Evolutionary conservation across 371 early-diverging fungal species (phyloP).

Genomic region (Lichtheimia ornata): DNA sequence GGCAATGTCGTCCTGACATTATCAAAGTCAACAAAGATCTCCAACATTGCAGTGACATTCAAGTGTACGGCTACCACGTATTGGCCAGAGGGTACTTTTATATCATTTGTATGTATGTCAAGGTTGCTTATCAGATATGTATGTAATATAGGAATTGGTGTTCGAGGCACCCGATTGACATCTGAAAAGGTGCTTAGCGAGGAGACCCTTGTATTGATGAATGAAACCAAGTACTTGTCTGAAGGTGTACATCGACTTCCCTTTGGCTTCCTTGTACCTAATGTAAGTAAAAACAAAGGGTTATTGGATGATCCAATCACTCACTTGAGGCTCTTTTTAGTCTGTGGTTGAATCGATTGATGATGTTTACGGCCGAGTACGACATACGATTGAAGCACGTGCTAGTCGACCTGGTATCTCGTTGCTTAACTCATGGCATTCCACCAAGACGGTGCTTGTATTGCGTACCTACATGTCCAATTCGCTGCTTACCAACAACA

Average conservation of each 20-base stretch:
- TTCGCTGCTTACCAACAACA: slow-evolving; percentile 40
- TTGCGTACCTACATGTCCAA: slow-evolving; percentile 45
- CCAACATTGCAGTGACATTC: slow-evolving; percentile 34
- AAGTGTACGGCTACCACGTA: slow-evolving; percentile 43
- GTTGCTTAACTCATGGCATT: slow-evolving; percentile 29
- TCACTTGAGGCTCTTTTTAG: slow-evolving; percentile 14
- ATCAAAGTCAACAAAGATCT: slow-evolving; percentile 36
- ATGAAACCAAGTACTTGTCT: slow-evolving; percentile 20
- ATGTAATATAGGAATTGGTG: slow-evolving; percentile 33
- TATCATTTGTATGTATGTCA: not conserved
- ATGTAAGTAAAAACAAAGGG: slow-evolving; percentile 25
- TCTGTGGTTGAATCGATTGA: slow-evolving; percentile 41
- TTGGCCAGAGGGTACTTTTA: slow-evolving; percentile 47
- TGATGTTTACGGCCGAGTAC: slow-evolving; percentile 45
- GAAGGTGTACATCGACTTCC: slow-evolving; percentile 43
- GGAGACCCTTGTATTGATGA: slow-evolving; percentile 27
- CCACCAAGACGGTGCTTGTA: slow-evolving; percentile 33
- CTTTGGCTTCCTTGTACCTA: slow-evolving; percentile 44
- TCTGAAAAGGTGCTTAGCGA: slow-evolving; percentile 37
- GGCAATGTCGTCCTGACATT: slow-evolving; percentile 42
- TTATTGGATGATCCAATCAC: too few species aligned
- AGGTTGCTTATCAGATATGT: slow-evolving; percentile 1
- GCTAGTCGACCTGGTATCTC: slow-evolving; percentile 39
- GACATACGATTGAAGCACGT: slow-evolving; percentile 37
- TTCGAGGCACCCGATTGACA: slow-evolving; percentile 39